These are phyloP conservation scores for Termitomyces sp. DNA, from an alignment of 1,284 basidiomycete genomes.

Conservation along the genomic window DNA sequence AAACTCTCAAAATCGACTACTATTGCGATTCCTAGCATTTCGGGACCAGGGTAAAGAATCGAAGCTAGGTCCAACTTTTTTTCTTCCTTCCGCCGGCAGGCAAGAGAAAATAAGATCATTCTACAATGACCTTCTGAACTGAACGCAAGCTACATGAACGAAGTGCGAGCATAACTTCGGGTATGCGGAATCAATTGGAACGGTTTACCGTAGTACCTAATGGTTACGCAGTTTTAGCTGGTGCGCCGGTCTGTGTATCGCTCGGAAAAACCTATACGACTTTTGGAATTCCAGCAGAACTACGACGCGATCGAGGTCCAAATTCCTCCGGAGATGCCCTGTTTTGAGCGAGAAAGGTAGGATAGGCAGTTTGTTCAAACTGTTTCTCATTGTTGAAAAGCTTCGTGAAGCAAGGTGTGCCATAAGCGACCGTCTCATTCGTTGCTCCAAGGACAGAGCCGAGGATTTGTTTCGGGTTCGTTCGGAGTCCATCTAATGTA, in stretches of 20 bases:
- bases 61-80: not conserved
- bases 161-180: conserved; percentile 1
- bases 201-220: not conserved
- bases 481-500: not conserved
- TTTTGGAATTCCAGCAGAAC: not conserved
- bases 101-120: not conserved
- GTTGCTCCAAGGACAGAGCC: not conserved
- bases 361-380: not conserved
- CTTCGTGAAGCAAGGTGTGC: not conserved
- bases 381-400: not conserved
- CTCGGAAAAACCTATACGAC: not conserved
- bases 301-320: conserved; percentile 9
- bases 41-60: conserved; percentile 1
- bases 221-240: not conserved
- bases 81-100: conserved; percentile 1
- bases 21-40: conserved; percentile 3
- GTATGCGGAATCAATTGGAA: not conserved
- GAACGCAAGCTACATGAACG: not conserved
- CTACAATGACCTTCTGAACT: not conserved
- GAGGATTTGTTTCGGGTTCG: not conserved
- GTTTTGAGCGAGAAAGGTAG: not conserved
- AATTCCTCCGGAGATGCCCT: not conserved
- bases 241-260: not conserved
- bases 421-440: too few species aligned
- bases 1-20: not conserved